Percentiles rank a stretch among this genome's conserved stretches.
These are phyloP conservation scores for Papiliotrema laurentii DNA, from an alignment of 1,284 basidiomycete genomes.

Conservation along the genomic window DNA sequence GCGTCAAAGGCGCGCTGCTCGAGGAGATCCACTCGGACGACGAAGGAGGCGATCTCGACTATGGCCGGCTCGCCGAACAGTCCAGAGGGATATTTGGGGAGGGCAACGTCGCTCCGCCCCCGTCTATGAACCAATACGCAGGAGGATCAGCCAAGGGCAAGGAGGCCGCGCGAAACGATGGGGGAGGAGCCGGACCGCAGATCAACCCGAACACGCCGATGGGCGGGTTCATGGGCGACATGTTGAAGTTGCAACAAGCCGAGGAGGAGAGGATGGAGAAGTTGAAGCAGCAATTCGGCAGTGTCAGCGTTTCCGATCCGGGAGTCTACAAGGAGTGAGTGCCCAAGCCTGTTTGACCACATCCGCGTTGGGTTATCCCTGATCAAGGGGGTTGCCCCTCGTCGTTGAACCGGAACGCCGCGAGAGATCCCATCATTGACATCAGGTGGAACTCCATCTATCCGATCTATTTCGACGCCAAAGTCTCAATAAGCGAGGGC, in stretches of 20 bases:
- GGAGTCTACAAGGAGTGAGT: constrained; percentile 45
- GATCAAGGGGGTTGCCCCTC: too few species aligned
- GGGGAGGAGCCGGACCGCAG: constrained; percentile 15
- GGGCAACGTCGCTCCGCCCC: constrained; percentile 26
- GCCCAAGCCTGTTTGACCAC: too few species aligned
- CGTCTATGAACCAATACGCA: too few species aligned
- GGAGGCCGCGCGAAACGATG: constrained; percentile 23
- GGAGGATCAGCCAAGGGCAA: constrained; percentile 31
- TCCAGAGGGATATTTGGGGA: constrained; percentile 46
- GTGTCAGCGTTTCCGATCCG: constrained; percentile 35
- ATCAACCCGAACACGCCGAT: constrained; percentile 45
- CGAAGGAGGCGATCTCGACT: constrained; percentile 45
- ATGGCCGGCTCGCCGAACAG: constrained; percentile 50
- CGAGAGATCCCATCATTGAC: not conserved
- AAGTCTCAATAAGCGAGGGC: constrained; percentile 77
- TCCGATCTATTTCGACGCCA: constrained; percentile 95
- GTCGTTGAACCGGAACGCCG: too few species aligned
- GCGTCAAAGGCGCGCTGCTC: constrained; percentile 65
- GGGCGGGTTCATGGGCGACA: constrained; percentile 50
- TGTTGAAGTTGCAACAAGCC: constrained; percentile 46
- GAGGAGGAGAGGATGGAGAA: constrained; percentile 45
- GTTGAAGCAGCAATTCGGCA: constrained; percentile 41
- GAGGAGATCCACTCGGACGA: constrained; percentile 57
- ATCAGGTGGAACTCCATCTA: constrained; percentile 88
- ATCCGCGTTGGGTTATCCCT: too few species aligned